Evolutionary conservation across 495 filamentous ascomycete genomes (phyloP), one percentile per base, ranked within the genome.

Genomic region (Podospora pseudoanserina): DNA sequence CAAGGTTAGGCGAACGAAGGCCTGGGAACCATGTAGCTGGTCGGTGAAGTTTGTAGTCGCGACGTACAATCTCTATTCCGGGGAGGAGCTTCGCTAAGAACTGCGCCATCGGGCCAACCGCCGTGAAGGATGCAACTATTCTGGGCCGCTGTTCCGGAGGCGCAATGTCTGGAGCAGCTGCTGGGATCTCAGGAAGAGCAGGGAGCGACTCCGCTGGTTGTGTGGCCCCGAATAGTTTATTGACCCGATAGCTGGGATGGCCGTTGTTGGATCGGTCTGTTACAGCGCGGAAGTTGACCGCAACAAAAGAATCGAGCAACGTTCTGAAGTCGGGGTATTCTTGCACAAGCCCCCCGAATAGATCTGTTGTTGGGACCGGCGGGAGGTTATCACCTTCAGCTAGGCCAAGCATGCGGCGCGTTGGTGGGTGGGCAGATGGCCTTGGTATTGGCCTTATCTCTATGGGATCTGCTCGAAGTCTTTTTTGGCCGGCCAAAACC

Each of bases 61-160:
- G 85, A 68, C 88, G 85, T 58, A 91, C 84, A 32, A 91, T 76
- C 15, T 79, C 77, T 6, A 86, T 81, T 1, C 68, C 72, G 1
- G 88, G 86, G 68, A 87, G 84, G 1, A 83, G 67, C 2, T 76
- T 67, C 65, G 86, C 74, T 3, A 93, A 78, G 1, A 76, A 72
- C 6, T 77, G 78, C 2, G 79, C 75, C 4, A 91, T 76, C 44
- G 82, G 74, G 6, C 74, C 72, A 7, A 86, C 76, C 18, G 88
- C 74, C 11, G 78, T 73, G 5, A 79, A 74, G 4, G 88, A 84
- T 16, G 86, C 73, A 44, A 90, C 79, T 63, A 88, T 81, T 23
- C 74, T 71, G 3, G 73, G 73, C 32, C 76, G 76, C 6, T 70
- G 67, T 2, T 60, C 27, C 2, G 79, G 72, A 11, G 64, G 54